phyloP scores from a whole-genome alignment of 192 early-diverging fungal species.

The Pilaira anomala region DNA sequence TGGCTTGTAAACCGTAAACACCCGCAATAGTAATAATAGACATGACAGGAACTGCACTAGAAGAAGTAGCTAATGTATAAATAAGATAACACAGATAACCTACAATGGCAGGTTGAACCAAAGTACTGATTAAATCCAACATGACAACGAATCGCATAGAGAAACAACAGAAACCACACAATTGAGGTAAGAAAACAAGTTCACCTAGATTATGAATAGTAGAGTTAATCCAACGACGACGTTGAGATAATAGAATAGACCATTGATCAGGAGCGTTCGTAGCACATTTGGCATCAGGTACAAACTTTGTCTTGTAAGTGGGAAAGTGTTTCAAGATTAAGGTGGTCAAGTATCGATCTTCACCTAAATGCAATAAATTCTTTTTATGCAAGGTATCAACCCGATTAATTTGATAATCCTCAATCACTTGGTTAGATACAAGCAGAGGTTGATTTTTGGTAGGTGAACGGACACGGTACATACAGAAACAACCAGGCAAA shows the following conservation, averaged over 20 bases:
- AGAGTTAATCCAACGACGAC: conserved; percentile 99
- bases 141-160: conserved; percentile 95
- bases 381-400: conserved; percentile 98
- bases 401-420: conserved; percentile 88
- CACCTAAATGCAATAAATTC: conserved; percentile 95
- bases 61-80: conserved; percentile 54
- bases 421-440: conserved; percentile 82
- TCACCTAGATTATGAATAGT: conserved; percentile 98
- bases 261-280: conserved; percentile 96
- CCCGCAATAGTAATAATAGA: conserved; percentile 80
- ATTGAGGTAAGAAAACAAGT: conserved; percentile 86
- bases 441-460: conserved; percentile 87
- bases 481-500: conserved; percentile 97
- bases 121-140: conserved; percentile 86
- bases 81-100: conserved; percentile 84
- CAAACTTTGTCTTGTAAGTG: conserved; percentile 90
- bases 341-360: conserved; percentile 95
- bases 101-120: conserved; percentile 89
- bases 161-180: conserved; percentile 96
- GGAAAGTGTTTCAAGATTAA: conserved; percentile 96
- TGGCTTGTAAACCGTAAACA: conserved; percentile 83
- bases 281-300: conserved; percentile 84
- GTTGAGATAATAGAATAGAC: conserved; percentile 90
- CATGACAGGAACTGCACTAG: conserved; percentile 66
- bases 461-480: conserved; percentile 93